Conservation (phyloP, 2,329 filamentous ascomycete genomes). For the Eurotiales sp. region DNA sequence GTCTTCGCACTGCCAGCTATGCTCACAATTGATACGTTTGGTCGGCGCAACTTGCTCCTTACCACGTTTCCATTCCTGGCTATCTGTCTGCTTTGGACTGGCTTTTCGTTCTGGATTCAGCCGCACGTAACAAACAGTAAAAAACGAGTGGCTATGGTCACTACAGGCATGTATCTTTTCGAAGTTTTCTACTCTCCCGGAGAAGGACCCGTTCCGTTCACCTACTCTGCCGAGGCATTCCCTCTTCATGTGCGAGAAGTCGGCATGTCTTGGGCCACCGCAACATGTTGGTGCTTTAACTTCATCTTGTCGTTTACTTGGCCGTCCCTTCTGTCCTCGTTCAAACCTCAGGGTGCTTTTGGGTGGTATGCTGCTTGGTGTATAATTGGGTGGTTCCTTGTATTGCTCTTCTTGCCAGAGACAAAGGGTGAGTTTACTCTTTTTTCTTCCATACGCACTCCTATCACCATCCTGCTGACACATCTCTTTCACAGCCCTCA, state of each 20-base stretch:
- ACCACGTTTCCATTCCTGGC: slow-evolving; percentile 61
- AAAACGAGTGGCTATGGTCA: slow-evolving; percentile 39
- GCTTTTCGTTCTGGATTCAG: slow-evolving; percentile 51
- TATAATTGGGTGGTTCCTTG: slow-evolving; percentile 51
- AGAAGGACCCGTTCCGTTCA: slow-evolving; percentile 61
- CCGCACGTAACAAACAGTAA: slow-evolving; percentile 25
- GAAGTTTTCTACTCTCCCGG: slow-evolving; percentile 54
- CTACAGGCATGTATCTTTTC: slow-evolving; percentile 44
- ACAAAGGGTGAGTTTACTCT: slow-evolving; percentile 35
- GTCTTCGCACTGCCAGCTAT: slow-evolving; percentile 62
- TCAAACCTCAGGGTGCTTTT: slow-evolving; percentile 53
- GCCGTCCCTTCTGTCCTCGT: slow-evolving; percentile 47
- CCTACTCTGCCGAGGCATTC: slow-evolving; percentile 63
- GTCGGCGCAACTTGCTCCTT: slow-evolving; percentile 59
- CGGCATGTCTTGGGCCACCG: slow-evolving; percentile 58
- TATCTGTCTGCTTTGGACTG: slow-evolving; percentile 46
- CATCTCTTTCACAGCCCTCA: slow-evolving; percentile 28
- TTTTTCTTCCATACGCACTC: background rate
- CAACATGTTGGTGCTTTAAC: slow-evolving; percentile 56
- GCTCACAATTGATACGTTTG: slow-evolving; percentile 64
- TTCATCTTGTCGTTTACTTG: slow-evolving; percentile 52
- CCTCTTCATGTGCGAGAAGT: slow-evolving; percentile 59
- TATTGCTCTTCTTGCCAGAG: slow-evolving; percentile 51
- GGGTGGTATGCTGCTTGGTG: slow-evolving; percentile 57
- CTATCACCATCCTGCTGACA: background rate